phyloP scores from a whole-genome alignment of 768 basidiomycete genomes.

The Podaxis rugospora region DNA sequence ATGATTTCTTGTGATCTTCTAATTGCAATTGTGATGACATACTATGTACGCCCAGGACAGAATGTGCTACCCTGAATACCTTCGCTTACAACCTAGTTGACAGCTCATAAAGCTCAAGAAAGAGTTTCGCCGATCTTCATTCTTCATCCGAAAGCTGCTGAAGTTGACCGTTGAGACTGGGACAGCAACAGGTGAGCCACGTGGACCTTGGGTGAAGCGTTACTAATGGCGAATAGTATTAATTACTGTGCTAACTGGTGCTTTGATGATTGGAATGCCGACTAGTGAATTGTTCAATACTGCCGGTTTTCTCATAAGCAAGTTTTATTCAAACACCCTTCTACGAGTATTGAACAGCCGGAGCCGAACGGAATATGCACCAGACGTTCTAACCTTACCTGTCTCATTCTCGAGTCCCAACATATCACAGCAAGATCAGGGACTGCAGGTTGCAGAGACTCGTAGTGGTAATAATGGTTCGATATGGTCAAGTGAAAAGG shows the following conservation, averaged over 20 bases:
- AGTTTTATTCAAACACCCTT: background rate
- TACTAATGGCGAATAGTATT: background rate
- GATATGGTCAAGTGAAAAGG: background rate
- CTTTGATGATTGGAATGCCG: background rate
- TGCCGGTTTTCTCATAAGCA: background rate
- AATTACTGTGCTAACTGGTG: background rate
- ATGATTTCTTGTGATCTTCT: slow-evolving; percentile 5
- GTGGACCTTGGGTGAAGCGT: background rate
- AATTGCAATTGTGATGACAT: slow-evolving; percentile 7
- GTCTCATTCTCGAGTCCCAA: background rate
- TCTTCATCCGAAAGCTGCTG: background rate
- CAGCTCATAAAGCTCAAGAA: slow-evolving; percentile 3
- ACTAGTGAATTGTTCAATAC: background rate
- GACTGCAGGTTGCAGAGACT: background rate
- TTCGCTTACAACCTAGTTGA: background rate
- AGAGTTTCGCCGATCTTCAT: background rate
- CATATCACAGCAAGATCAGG: background rate
- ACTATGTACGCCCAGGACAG: background rate
- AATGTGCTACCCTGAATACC: background rate
- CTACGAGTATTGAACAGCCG: slow-evolving; percentile 3
- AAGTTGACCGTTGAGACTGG: slow-evolving; percentile 2
- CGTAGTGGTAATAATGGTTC: background rate
- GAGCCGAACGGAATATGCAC: background rate
- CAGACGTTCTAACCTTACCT: background rate
- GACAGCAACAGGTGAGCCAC: background rate